Evolutionary conservation across 148 eudicot genomes (phyloP).

Genomic region (Nepenthes mirabilis): DNA sequence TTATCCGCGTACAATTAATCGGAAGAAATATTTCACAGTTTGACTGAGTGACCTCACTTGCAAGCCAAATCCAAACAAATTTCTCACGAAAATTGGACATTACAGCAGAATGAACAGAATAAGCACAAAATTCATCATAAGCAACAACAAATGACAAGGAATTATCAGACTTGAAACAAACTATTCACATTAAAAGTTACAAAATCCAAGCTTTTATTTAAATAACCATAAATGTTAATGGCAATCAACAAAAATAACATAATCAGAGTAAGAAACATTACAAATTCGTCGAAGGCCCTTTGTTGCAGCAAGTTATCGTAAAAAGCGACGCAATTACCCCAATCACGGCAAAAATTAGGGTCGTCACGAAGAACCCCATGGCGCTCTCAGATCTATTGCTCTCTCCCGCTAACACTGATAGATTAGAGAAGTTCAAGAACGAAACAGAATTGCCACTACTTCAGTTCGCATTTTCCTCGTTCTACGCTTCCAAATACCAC

Average conservation of each 20-base stretch:
- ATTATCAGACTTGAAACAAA: background rate
- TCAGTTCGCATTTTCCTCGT: no score
- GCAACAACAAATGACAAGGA: no score
- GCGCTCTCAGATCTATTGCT: background rate
- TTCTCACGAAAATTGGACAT: no score
- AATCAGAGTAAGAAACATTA: constrained; percentile 12
- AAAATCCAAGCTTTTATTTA: background rate
- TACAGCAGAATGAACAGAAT: no score
- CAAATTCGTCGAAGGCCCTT: constrained; percentile 90
- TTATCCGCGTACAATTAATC: no score
- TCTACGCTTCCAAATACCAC: no score
- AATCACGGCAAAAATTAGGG: constrained; percentile 57
- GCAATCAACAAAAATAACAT: background rate
- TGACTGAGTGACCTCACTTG: no score
- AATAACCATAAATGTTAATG: background rate
- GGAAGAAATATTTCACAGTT: no score
- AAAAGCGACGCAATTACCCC: constrained; percentile 69
- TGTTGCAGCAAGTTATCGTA: constrained; percentile 76
- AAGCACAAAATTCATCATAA: no score
- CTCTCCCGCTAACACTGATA: background rate
- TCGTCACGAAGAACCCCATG: constrained; percentile 85
- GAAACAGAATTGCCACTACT: background rate
- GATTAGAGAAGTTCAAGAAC: background rate
- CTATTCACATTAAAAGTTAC: background rate
- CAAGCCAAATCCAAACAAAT: no score